These are phyloP conservation scores for Geotrichum carabidarum DNA, from an alignment of 1,139 yeast species.

Conservation along the genomic window DNA sequence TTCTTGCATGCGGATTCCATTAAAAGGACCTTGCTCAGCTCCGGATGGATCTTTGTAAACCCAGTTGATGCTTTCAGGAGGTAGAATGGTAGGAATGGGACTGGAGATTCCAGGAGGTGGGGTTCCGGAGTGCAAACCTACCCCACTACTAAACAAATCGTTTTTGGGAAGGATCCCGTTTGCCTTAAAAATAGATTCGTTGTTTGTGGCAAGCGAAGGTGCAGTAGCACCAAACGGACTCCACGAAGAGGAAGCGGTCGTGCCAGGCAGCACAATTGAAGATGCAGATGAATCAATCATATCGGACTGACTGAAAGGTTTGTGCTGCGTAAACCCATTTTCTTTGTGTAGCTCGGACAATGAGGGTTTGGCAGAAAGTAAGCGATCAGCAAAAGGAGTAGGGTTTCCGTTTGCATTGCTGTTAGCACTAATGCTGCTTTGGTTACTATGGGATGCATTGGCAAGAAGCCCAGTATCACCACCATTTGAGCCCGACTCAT, in stretches of 20 bases:
- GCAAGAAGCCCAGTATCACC: background rate
- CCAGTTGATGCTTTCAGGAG: slow-evolving; percentile 57
- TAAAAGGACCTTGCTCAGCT: slow-evolving; percentile 75
- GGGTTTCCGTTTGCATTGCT: slow-evolving; percentile 6
- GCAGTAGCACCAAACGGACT: slow-evolving; percentile 19
- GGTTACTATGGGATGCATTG: slow-evolving; percentile 6
- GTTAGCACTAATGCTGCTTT: slow-evolving; percentile 8
- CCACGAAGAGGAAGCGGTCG: slow-evolving; percentile 16
- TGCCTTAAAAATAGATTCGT: slow-evolving; percentile 12
- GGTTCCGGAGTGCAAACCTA: slow-evolving; percentile 19
- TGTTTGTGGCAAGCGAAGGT: slow-evolving; percentile 10
- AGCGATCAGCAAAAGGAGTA: slow-evolving; percentile 15
- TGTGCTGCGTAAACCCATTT: slow-evolving; percentile 11
- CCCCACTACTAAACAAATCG: slow-evolving; percentile 12
- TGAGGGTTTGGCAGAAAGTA: slow-evolving; percentile 17
- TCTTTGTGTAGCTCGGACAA: slow-evolving; percentile 16
- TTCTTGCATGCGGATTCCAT: slow-evolving; percentile 68
- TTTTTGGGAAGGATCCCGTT: slow-evolving; percentile 15
- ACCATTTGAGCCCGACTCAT: slow-evolving; percentile 4
- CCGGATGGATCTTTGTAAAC: slow-evolving; percentile 66
- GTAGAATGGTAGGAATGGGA: slow-evolving; percentile 24
- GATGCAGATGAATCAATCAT: background rate
- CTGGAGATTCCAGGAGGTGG: slow-evolving; percentile 32
- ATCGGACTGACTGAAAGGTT: slow-evolving; percentile 7
- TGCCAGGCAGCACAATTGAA: slow-evolving; percentile 15